Evolutionary conservation across 495 filamentous ascomycete species (phyloP).

Genomic region (Tuber umbilicatum): DNA sequence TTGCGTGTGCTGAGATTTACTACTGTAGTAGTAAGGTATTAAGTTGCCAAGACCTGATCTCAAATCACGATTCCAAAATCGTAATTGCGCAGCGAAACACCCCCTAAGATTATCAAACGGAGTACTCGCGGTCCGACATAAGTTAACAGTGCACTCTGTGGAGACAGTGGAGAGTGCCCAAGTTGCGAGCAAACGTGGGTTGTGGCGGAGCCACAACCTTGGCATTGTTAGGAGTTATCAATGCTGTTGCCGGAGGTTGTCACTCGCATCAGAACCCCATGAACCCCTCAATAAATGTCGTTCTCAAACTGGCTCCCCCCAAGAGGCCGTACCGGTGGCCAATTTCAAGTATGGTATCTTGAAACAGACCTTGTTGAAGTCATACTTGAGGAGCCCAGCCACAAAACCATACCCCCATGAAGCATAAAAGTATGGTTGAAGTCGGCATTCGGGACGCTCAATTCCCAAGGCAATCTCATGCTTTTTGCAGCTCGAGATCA

Average conservation of each 20-base stretch:
- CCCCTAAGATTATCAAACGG: not conserved
- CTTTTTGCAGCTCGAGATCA: not conserved
- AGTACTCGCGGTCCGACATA: not conserved
- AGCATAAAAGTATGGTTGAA: not conserved
- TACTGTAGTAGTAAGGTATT: too few relatives aligned
- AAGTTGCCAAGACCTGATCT: too few relatives aligned
- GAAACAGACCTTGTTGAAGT: not conserved
- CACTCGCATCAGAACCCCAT: not conserved
- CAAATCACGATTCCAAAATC: too few relatives aligned
- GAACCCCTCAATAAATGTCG: not conserved
- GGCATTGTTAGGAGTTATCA: not conserved
- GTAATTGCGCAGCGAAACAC: too few relatives aligned
- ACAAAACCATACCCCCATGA: not conserved
- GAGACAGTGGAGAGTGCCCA: too few relatives aligned
- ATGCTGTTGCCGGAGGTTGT: not conserved
- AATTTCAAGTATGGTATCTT: not conserved
- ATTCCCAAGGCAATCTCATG: not conserved
- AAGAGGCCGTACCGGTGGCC: not conserved
- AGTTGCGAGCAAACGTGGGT: too few relatives aligned
- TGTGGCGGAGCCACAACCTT: too few relatives aligned
- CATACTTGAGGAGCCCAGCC: not conserved
- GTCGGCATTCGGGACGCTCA: not conserved
- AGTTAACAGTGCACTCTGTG: too few relatives aligned
- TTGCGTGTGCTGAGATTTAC: too few relatives aligned
- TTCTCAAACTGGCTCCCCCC: not conserved